Evolutionary conservation across 1,139 yeast species (phyloP).

Genomic region (Eremothecium gossypii): DNA sequence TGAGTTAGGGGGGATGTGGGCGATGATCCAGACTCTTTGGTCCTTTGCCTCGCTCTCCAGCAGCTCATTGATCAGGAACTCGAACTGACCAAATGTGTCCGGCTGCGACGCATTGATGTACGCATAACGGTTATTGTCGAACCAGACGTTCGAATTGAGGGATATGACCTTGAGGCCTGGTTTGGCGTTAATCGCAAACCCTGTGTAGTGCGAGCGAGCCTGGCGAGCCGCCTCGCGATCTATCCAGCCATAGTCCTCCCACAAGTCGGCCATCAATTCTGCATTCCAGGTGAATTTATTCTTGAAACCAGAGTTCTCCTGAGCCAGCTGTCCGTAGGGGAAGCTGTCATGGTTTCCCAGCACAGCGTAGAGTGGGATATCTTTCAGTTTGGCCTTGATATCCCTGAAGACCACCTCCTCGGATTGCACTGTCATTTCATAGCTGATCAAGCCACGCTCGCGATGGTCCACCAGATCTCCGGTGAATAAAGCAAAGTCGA

Average conservation of each 20-base stretch:
- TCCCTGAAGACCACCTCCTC: slow-evolving; percentile 45
- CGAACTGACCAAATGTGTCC: slow-evolving; percentile 57
- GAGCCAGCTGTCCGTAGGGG: slow-evolving; percentile 65
- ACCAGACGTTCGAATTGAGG: slow-evolving; percentile 59
- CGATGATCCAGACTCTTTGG: slow-evolving; percentile 62
- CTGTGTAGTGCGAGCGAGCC: slow-evolving; percentile 47
- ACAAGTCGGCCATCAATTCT: slow-evolving; percentile 50
- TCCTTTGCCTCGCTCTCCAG: slow-evolving; percentile 46
- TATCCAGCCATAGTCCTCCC: slow-evolving; percentile 44
- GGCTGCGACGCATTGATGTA: slow-evolving; percentile 48
- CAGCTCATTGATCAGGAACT: slow-evolving; percentile 53
- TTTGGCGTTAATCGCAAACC: slow-evolving; percentile 48
- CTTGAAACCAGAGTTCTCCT: slow-evolving; percentile 38
- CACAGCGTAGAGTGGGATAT: slow-evolving; percentile 53
- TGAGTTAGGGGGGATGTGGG: slow-evolving; percentile 56
- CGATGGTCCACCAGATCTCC: slow-evolving; percentile 65
- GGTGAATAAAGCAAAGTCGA: slow-evolving; percentile 56
- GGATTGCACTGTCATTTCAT: slow-evolving; percentile 41
- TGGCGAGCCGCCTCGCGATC: slow-evolving; percentile 29
- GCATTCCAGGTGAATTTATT: slow-evolving; percentile 51
- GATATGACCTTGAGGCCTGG: slow-evolving; percentile 55
- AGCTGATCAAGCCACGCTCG: slow-evolving; percentile 37
- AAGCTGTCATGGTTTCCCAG: slow-evolving; percentile 68
- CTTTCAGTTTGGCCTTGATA: slow-evolving; percentile 45
- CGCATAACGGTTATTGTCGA: slow-evolving; percentile 54